phyloP scores from a whole-genome alignment of 768 basidiomycete genomes.

The Exidia glandulosa region DNA sequence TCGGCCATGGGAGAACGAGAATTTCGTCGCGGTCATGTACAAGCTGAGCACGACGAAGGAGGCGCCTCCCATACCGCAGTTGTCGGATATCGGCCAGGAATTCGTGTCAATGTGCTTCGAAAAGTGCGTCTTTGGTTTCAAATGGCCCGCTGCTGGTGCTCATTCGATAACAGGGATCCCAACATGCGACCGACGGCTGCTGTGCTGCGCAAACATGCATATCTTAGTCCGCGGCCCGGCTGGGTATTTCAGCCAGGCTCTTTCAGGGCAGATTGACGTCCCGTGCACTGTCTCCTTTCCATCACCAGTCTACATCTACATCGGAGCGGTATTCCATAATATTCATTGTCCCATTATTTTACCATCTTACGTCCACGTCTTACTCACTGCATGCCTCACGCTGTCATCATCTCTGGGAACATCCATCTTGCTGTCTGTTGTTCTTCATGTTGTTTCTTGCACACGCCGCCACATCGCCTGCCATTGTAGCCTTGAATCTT shows the following conservation, averaged over 20 bases:
- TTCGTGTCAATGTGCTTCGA: constrained; percentile 86
- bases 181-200: constrained; percentile 70
- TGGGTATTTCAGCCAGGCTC: constrained; percentile 70
- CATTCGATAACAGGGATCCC: constrained; percentile 85
- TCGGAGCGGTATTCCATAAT: too few species aligned
- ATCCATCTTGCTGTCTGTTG: too few species aligned
- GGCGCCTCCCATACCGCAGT: constrained; percentile 75
- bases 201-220: constrained; percentile 71
- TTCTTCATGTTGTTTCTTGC: too few species aligned
- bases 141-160: constrained; percentile 57
- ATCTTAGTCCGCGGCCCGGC: constrained; percentile 55
- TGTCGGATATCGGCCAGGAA: constrained; percentile 72
- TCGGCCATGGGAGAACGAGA: constrained; percentile 52
- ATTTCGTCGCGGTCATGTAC: constrained; percentile 77
- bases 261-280: constrained; percentile 7
- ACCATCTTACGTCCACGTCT: too few species aligned
- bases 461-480: too few species aligned
- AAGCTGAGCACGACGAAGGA: constrained; percentile 78
- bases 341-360: too few species aligned
- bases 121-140: constrained; percentile 41
- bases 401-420: too few species aligned
- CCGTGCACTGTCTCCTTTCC: neutral
- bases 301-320: too few species aligned
- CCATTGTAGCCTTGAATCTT: too few species aligned
- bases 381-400: too few species aligned